Base-by-base conservation (phyloP, 1,139 yeast species). In the Citeromyces hawaiiensis region DNA sequence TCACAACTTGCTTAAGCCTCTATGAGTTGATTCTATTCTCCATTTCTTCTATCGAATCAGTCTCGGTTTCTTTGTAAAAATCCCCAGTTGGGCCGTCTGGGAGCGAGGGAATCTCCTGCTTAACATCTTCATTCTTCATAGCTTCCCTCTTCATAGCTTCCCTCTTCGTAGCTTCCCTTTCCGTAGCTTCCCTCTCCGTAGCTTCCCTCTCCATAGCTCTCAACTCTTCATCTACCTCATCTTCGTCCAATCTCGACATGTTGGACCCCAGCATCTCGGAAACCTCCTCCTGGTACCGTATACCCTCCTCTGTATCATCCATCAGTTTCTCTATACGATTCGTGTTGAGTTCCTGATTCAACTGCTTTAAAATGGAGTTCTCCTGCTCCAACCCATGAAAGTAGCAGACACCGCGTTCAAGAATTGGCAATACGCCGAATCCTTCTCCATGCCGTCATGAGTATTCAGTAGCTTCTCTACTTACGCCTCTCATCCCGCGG, bases 271-370 rank as follows among this genome's bases (percentile, higher is more conserved):
- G 58, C 56, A 66, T 53, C n/a, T 60, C 66, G 39, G 68, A 59
- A 25, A 71, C 57, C 46, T 72, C 75, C 43, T 81, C 76, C 48
- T 87, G 96, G 54, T 82, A 81, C 33, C 79, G 66, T 16, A 79
- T 66, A 42, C 91, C 94, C 33, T 86, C 96, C 38, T 81, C 86
- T 27, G 83, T 70, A 42, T 85, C 93, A 54, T 88, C 96, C 71
- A 88, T 61, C 4, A 91, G 66, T 54, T 69, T 70, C 50, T 87
- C 96, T n/a, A 87, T 82, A 51, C 74, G 74, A 35, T 83, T 91
- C 13, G 83, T 56, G 36, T 76, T 76, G 75, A 87, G 72, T 51
- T 88, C 96, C 41, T 64, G 64, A 57, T 91, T 88, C 44, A 91
- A 66, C 47, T 74, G 76, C 48, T 70, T 76, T 47, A 91, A 67